Evolutionary conservation across 2,329 filamentous ascomycete species (phyloP).

Genomic region (Zasmidium citrigriseum): DNA sequence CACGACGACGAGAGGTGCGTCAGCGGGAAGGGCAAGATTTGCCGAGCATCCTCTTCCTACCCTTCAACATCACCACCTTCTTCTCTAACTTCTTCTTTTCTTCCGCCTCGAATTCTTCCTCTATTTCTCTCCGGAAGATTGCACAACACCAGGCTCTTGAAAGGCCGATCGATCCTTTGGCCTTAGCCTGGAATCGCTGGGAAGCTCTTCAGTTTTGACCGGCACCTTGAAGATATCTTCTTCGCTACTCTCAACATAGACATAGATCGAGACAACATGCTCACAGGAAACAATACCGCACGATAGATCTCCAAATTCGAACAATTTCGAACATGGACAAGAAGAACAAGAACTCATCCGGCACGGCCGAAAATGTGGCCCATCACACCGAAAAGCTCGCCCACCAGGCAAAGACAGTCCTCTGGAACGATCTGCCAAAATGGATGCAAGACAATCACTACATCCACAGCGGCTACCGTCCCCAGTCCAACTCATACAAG

Average conservation of each 20-base stretch:
- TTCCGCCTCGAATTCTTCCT: too few relatives aligned
- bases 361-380: constrained; percentile 3
- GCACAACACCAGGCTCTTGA: too few relatives aligned
- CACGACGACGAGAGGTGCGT: too few relatives aligned
- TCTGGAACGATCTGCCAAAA: constrained; percentile 46
- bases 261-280: not conserved
- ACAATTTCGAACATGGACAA: not conserved
- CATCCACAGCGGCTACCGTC: constrained; percentile 67
- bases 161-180: too few relatives aligned
- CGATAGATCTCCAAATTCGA: too few relatives aligned
- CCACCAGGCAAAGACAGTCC: constrained; percentile 44
- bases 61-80: not conserved
- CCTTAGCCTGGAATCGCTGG: too few relatives aligned
- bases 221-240: not conserved
- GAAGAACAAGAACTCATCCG: not conserved
- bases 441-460: constrained; percentile 67
- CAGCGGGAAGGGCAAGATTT: too few relatives aligned
- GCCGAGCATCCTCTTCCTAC: not conserved
- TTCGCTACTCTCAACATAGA: not conserved
- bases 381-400: constrained; percentile 31
- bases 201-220: too few relatives aligned
- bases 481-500: constrained; percentile 61
- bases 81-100: not conserved
- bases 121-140: too few relatives aligned
- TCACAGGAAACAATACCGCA: not conserved